These are phyloP conservation scores for Aspergillus intermedius DNA, from an alignment of 2,329 filamentous ascomycete species.

Conservation along the genomic window DNA sequence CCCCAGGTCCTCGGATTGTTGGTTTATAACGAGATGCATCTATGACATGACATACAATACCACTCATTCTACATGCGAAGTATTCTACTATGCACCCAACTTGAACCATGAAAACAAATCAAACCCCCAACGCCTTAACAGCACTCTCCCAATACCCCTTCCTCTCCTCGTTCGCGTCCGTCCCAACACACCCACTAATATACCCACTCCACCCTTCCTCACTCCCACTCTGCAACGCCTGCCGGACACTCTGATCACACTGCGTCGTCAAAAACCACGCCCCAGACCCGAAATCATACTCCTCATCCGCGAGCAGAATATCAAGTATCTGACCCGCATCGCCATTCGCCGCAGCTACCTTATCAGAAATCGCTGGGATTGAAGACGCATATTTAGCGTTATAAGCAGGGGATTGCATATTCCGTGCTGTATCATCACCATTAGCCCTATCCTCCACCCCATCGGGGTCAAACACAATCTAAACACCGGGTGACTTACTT, in stretches of 20 bases:
- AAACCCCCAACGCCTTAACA: constrained; percentile 33
- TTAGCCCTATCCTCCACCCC: background rate
- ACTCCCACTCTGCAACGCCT: constrained; percentile 41
- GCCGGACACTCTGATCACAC: constrained; percentile 42
- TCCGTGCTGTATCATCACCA: constrained; percentile 40
- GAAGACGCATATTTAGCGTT: constrained; percentile 51
- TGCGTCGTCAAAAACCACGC: constrained; percentile 57
- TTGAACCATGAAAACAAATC: background rate
- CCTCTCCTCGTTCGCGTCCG: constrained; percentile 41
- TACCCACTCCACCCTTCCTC: constrained; percentile 49
- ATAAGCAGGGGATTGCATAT: constrained; percentile 56
- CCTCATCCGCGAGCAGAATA: constrained; percentile 43
- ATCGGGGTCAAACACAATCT: background rate
- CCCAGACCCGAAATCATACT: constrained; percentile 52
- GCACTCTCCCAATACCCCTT: constrained; percentile 47
- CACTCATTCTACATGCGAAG: background rate
- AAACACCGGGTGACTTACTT: constrained; percentile 29
- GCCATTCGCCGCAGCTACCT: constrained; percentile 27
- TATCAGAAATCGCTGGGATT: constrained; percentile 37
- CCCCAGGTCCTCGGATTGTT: too few relatives aligned
- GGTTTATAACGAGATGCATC: too few relatives aligned
- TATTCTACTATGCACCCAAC: background rate
- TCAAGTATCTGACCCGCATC: constrained; percentile 42
- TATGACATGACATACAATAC: background rate
- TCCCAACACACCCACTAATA: constrained; percentile 49